Conservation (phyloP, 306 rosid species). For the Vachellia pachyceras region DNA sequence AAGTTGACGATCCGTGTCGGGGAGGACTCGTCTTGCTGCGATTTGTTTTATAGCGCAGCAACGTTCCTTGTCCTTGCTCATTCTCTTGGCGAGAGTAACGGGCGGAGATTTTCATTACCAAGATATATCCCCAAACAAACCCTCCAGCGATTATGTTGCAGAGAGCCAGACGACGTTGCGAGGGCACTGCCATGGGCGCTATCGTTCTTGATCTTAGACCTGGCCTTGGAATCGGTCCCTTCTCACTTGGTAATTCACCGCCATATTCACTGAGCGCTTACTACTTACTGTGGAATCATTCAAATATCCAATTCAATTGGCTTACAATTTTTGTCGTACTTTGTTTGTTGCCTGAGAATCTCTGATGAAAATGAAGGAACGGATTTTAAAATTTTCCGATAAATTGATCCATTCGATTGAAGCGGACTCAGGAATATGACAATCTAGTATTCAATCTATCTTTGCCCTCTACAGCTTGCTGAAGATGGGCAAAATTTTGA, state of each 20-base stretch:
- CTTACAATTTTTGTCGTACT: not conserved
- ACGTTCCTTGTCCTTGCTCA: not conserved
- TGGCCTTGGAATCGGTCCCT: constrained; percentile 89
- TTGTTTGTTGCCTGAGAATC: not conserved
- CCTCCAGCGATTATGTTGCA: constrained; percentile 59
- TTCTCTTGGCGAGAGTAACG: constrained; percentile 52
- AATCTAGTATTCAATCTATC: not conserved
- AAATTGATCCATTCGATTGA: not conserved
- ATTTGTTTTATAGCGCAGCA: not conserved
- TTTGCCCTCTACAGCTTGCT: not conserved
- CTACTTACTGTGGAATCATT: not conserved
- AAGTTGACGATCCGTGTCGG: not conserved
- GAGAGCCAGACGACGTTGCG: constrained; percentile 91
- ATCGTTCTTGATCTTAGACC: constrained; percentile 96
- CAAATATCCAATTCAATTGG: not conserved
- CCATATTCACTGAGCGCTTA: not conserved
- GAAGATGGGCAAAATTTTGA: constrained; percentile 7
- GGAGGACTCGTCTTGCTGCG: not conserved
- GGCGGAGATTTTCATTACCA: constrained; percentile 41
- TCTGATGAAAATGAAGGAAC: not conserved
- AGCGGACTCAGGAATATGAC: not conserved
- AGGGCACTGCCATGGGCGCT: constrained; percentile 99
- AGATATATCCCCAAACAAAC: constrained; percentile 27
- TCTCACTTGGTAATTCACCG: constrained; percentile 67
- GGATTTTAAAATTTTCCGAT: constrained; percentile 2